Evolutionary conservation across 192 early-diverging fungal species (phyloP), one percentile per base, ranked within the genome.

Genomic region (Linnemannia exigua): DNA sequence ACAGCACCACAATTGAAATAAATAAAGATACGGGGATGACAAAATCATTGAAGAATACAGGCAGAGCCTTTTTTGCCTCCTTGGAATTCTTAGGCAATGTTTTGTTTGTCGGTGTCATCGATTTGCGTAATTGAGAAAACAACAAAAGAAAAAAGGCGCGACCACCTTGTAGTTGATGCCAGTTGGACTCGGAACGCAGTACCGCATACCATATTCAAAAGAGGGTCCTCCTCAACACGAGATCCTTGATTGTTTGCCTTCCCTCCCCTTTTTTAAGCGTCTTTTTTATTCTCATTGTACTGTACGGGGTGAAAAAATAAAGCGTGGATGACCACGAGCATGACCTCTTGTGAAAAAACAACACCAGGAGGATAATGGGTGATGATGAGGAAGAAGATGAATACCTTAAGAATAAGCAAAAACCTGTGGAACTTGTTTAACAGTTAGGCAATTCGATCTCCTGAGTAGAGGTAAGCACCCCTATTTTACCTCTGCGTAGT

Each of bases 321-420:
- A 11, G 36, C 25, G 38, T 38, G 19, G n/a, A 70, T 70, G 68
- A 70, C 38, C 33, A 41, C 33, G 68, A 38, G 33, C 19, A 70
- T 38, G 68, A 70, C 38, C 33, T 11, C 38, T 38, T 70, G 38
- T 38, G 17, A 70, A 70, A 38, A 68, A 68, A 68, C 35, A 68
- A 38, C 67, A 68, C 17, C 16, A 38, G 67, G 37, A 33, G 67
- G 15, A 36, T 8, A 12, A 67, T 1, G 31, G n/a, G n/a, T 9
- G n/a, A 58, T 22, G 52, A 58, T 25, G 52, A n/a, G 5, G 52
- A 9, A 44, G 41, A 9, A 9, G 3, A 44, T 44, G 41, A 58
- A 58, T 58, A 9, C n/a, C n/a, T n/a, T n/a, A 58, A 6, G 22
- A n/a, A 25, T 20, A 25, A 25, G n/a, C n/a, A 3, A 44, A 44